Evolutionary conservation across 2,329 filamentous ascomycete species (phyloP).

Genomic region (Diplodia seriata): DNA sequence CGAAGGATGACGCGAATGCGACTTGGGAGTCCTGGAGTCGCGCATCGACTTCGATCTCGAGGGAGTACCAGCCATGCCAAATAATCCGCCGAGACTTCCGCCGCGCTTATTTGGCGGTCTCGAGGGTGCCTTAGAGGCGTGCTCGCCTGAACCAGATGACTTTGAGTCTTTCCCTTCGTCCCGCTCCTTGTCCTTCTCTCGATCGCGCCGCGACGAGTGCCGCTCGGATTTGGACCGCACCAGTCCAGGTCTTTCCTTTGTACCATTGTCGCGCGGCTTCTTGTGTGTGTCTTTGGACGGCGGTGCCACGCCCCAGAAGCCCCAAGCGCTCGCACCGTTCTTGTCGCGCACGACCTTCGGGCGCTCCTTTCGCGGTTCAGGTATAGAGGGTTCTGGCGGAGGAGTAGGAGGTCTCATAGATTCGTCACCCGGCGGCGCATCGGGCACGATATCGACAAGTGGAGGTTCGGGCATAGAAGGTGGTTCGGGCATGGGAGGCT

Average conservation of each 20-base stretch:
- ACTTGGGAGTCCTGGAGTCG: slow-evolving; percentile 63
- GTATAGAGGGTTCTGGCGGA: slow-evolving; percentile 52
- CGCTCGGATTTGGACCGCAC: slow-evolving; percentile 64
- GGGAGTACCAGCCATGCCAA: slow-evolving; percentile 59
- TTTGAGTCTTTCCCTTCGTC: slow-evolving; percentile 58
- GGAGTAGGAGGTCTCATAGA: slow-evolving; percentile 56
- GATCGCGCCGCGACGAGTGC: slow-evolving; percentile 39
- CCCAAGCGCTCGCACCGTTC: slow-evolving; percentile 72
- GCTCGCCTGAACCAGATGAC: slow-evolving; percentile 73
- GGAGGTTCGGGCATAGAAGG: slow-evolving; percentile 29
- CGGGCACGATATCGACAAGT: slow-evolving; percentile 38
- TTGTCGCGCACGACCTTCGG: slow-evolving; percentile 76
- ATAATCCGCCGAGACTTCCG: slow-evolving; percentile 66
- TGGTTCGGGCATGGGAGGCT: background rate
- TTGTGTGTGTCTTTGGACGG: slow-evolving; percentile 49
- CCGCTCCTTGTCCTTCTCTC: slow-evolving; percentile 63
- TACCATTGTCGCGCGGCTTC: slow-evolving; percentile 43
- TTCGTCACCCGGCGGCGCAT: slow-evolving; percentile 37
- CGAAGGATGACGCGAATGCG: slow-evolving; percentile 71
- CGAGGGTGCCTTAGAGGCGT: slow-evolving; percentile 61
- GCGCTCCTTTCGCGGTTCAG: slow-evolving; percentile 75
- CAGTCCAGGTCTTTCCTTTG: slow-evolving; percentile 43
- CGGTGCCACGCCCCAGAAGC: slow-evolving; percentile 69
- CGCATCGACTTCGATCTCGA: slow-evolving; percentile 73
- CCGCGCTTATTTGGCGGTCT: slow-evolving; percentile 61